These are phyloP conservation scores for Evansstolkia leycettana DNA, from an alignment of 495 filamentous ascomycete species.

Conservation along the genomic window DNA sequence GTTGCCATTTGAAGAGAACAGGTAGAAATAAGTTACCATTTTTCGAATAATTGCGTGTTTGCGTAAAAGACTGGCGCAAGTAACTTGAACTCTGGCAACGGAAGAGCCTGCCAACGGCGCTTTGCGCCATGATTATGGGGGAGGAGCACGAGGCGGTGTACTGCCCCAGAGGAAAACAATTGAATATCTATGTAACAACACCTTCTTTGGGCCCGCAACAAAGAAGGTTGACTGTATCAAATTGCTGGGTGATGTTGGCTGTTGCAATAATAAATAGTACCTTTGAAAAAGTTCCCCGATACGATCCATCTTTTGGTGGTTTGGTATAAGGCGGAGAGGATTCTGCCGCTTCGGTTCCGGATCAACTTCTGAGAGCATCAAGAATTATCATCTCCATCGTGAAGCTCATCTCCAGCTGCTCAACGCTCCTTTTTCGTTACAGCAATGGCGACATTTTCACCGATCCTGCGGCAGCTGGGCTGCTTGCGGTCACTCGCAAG, in stretches of 20 bases:
- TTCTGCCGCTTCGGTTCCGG: conserved; percentile 1
- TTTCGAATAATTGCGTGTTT: conserved; percentile 23
- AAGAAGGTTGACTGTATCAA: no score
- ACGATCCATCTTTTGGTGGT: neutral
- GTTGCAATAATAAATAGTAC: no score
- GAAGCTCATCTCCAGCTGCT: conserved; percentile 1
- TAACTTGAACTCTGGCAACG: conserved; percentile 17
- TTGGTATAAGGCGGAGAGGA: neutral
- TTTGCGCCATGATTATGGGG: conserved; percentile 23
- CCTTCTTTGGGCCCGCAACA: no score
- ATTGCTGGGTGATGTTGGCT: no score
- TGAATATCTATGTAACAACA: no score
- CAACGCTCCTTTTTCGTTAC: neutral
- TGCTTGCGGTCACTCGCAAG: conserved; percentile 45
- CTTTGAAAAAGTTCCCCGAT: no score
- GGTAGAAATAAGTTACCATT: conserved; percentile 18
- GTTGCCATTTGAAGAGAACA: neutral
- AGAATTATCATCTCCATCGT: conserved; percentile 2
- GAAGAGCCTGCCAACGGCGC: conserved; percentile 26
- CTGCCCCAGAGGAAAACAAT: neutral
- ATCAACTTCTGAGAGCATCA: conserved; percentile 1
- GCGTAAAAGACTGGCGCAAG: conserved; percentile 23
- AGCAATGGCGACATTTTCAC: conserved; percentile 46
- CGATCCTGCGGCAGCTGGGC: conserved; percentile 51
- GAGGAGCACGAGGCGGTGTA: neutral